Conservation (phyloP, 148 eudicot species). For the Rhododendron ferrugineum region DNA sequence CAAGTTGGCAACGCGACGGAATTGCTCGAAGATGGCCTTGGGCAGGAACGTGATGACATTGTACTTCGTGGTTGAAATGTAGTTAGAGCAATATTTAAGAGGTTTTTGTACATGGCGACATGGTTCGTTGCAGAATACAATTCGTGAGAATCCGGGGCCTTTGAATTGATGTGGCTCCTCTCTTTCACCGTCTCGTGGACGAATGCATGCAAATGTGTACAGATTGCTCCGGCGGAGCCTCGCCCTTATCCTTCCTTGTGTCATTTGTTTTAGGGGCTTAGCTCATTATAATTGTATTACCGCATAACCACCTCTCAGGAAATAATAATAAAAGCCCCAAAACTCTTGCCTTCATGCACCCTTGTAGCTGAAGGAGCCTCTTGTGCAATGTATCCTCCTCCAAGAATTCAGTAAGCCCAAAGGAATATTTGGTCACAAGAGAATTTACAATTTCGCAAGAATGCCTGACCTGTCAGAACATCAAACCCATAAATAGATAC, state of each 20-base stretch:
- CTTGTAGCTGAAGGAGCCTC: too few relatives aligned
- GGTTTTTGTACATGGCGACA: conserved; percentile 36
- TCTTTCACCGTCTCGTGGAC: conserved; percentile 14
- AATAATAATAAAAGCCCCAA: too few relatives aligned
- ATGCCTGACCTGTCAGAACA: neutral
- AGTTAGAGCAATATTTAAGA: too few relatives aligned
- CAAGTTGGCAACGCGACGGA: too few relatives aligned
- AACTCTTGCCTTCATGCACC: too few relatives aligned
- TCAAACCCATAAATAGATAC: neutral
- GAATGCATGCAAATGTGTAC: conserved; percentile 63
- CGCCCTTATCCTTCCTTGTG: conserved; percentile 58
- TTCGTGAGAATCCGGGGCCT: conserved; percentile 71
- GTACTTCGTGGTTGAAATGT: too few relatives aligned
- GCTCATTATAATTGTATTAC: too few relatives aligned
- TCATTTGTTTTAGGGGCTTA: neutral
- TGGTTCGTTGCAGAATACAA: conserved; percentile 71
- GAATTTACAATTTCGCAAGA: neutral
- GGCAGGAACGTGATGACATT: too few relatives aligned
- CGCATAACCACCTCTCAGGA: too few relatives aligned
- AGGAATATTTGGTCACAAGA: neutral
- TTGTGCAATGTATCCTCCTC: neutral
- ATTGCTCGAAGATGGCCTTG: too few relatives aligned
- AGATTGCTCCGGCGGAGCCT: conserved; percentile 60
- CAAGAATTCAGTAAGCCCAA: neutral
- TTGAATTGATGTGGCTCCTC: conserved; percentile 35